These are phyloP conservation scores for Calcarisporium arbuscula DNA, from an alignment of 2,329 filamentous ascomycete genomes.

Conservation along the genomic window DNA sequence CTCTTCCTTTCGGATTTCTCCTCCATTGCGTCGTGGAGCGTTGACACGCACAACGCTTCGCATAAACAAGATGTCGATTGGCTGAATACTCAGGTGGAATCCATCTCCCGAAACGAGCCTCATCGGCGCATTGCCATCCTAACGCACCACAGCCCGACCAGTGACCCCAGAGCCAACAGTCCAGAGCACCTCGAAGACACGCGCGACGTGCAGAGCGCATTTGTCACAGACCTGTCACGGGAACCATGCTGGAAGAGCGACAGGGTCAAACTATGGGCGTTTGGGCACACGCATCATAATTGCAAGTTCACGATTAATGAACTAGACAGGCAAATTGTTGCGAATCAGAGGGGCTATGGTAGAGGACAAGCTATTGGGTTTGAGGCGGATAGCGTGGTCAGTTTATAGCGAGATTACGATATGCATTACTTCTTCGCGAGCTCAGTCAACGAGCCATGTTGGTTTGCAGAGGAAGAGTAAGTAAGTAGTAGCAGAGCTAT, in stretches of 20 bases:
- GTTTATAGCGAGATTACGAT: too few relatives aligned
- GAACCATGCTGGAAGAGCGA: slow-evolving; percentile 31
- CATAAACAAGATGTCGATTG: slow-evolving; percentile 2
- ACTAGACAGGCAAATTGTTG: slow-evolving; percentile 8
- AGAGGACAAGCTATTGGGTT: background rate
- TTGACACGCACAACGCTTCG: slow-evolving; percentile 1
- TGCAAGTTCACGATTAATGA: slow-evolving; percentile 27
- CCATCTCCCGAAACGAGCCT: background rate
- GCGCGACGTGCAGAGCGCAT: slow-evolving; percentile 17
- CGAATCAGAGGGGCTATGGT: slow-evolving; percentile 29
- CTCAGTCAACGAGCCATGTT: too few relatives aligned
- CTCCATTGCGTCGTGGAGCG: background rate
- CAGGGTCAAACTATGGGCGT: slow-evolving; percentile 36
- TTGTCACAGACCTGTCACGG: slow-evolving; percentile 32
- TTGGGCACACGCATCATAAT: slow-evolving; percentile 43
- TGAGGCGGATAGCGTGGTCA: slow-evolving; percentile 1
- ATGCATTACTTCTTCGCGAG: too few relatives aligned
- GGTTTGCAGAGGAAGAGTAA: too few relatives aligned
- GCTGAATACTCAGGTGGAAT: slow-evolving; percentile 3
- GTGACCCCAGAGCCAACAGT: background rate
- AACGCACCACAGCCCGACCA: slow-evolving; percentile 5
- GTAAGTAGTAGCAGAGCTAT: too few relatives aligned
- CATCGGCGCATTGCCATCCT: slow-evolving; percentile 2
- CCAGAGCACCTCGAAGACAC: background rate
- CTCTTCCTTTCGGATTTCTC: slow-evolving; percentile 34